These are phyloP conservation scores for Pythium phragmiticola DNA, from an alignment of 352 stramenopile species.

Conservation along the genomic window DNA sequence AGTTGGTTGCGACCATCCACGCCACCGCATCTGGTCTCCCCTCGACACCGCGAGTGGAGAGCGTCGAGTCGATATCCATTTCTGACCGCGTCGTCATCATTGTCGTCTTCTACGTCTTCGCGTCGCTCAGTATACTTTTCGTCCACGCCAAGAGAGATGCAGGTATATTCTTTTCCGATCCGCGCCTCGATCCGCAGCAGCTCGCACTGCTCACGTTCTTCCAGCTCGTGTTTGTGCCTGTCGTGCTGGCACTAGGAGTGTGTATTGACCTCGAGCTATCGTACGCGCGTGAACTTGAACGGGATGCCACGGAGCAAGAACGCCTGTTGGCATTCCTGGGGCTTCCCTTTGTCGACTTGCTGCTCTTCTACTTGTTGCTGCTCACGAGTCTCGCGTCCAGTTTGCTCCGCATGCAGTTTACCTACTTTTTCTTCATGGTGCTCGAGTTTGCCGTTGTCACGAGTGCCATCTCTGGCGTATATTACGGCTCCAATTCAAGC, in stretches of 20 bases:
- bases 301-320: not conserved
- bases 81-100: constrained; percentile 9
- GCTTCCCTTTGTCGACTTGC: constrained; percentile 34
- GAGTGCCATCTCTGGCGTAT: constrained; percentile 29
- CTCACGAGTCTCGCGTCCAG: constrained; percentile 35
- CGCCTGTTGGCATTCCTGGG: constrained; percentile 33
- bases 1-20: not conserved
- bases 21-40: not conserved
- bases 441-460: constrained; percentile 40
- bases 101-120: constrained; percentile 33
- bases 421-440: constrained; percentile 42
- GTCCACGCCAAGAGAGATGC: constrained; percentile 33
- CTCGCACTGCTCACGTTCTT: constrained; percentile 45
- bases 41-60: not conserved
- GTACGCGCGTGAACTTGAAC: constrained; percentile 16
- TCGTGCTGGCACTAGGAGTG: constrained; percentile 35
- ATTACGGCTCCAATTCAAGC: constrained; percentile 11
- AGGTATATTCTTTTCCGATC: constrained; percentile 33
- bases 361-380: constrained; percentile 52
- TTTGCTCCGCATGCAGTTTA: constrained; percentile 55
- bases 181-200: constrained; percentile 38
- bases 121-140: constrained; percentile 26
- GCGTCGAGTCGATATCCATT: constrained; percentile 5
- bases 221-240: constrained; percentile 38
- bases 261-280: constrained; percentile 39